Evolutionary conservation across 805 yeast species (phyloP).

Genomic region (Candida andamanensis): DNA sequence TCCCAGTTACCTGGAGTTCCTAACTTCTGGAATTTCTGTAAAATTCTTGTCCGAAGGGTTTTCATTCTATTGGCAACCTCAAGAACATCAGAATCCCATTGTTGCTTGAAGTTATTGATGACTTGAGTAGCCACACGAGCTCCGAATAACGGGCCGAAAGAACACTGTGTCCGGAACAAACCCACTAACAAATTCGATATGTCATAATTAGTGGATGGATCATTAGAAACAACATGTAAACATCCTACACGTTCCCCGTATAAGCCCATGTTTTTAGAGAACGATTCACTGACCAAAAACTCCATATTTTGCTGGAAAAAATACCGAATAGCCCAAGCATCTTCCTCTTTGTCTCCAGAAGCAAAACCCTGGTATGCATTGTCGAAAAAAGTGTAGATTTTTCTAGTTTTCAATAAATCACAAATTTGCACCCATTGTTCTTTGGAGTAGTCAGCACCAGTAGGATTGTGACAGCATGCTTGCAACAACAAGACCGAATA

Average conservation of each 20-base stretch:
- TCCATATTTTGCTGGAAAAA: conserved; percentile 34
- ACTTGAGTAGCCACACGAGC: conserved; percentile 36
- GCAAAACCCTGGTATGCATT: conserved; percentile 41
- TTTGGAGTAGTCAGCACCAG: conserved; percentile 35
- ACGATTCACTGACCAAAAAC: conserved; percentile 37
- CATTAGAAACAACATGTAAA: conserved; percentile 26
- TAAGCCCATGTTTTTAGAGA: conserved; percentile 39
- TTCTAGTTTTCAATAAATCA: conserved; percentile 18
- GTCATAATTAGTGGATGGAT: conserved; percentile 11
- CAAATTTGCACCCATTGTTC: conserved; percentile 34
- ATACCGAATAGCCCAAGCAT: conserved; percentile 37
- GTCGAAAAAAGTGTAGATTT: conserved; percentile 31
- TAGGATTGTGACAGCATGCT: conserved; percentile 43
- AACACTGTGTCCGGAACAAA: conserved; percentile 35
- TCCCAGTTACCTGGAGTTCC: conserved; percentile 43
- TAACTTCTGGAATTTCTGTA: conserved; percentile 24
- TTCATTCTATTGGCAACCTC: conserved; percentile 27
- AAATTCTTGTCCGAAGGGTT: conserved; percentile 24
- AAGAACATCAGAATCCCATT: conserved; percentile 35
- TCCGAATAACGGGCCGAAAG: conserved; percentile 45
- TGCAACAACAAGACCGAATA: conserved; percentile 34
- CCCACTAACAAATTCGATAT: conserved; percentile 24
- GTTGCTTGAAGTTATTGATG: conserved; percentile 19
- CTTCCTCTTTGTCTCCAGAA: conserved; percentile 57
- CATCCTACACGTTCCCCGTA: conserved; percentile 38